Evolutionary conservation across 2,329 filamentous ascomycete genomes (phyloP), one percentile per base, ranked within the genome.

Genomic region (Trichoderma sp.): DNA sequence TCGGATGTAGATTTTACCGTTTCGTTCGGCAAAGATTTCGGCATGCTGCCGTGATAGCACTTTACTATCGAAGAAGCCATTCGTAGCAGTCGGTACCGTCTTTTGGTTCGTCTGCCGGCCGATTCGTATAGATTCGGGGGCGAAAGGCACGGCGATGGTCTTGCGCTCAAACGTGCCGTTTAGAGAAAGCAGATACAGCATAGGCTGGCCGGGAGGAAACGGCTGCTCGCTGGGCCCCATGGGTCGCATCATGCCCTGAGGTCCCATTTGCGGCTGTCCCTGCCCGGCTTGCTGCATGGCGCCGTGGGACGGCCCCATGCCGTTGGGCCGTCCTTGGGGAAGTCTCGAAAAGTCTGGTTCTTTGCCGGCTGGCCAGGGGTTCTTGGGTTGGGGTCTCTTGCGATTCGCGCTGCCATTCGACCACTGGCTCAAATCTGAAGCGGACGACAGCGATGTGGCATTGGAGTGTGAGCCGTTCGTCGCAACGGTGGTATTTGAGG

Each of bases 101-200:
- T 97, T 98, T 73, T 93, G 92, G 80, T 99, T 99, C 24, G 96
- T 99, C 81, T 99, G 96, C 59, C 96, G 91, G 56, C 96, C 96
- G 76, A 99, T 97, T 72, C 94, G 90, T 61, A 99, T 85, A 52
- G 92, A 91, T n/a, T 98, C 95, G n/a, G 96, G 96, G 72, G 88
- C 92, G 78, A 92, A 97, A 0, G 96, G 96, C 2, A 99, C 93
- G 40, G 88, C 92, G 74, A 99, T 98, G 55, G 94, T 96, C 82
- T 99, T 99, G 76, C 94, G 91, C 79, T 98, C 96, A 78, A 99
- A 99, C 1, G 95, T 98, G 70, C 93, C 93, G 77, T 99, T 99
- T 76, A 98, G 89, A 0, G 96, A 96, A 6, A 95, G 83, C 5
- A 99, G 87, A 71, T 94, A 93, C 53, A 97, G 86, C 27, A 97